Conservation (phyloP, 306 rosid genomes). For the Quercus glauca region DNA sequence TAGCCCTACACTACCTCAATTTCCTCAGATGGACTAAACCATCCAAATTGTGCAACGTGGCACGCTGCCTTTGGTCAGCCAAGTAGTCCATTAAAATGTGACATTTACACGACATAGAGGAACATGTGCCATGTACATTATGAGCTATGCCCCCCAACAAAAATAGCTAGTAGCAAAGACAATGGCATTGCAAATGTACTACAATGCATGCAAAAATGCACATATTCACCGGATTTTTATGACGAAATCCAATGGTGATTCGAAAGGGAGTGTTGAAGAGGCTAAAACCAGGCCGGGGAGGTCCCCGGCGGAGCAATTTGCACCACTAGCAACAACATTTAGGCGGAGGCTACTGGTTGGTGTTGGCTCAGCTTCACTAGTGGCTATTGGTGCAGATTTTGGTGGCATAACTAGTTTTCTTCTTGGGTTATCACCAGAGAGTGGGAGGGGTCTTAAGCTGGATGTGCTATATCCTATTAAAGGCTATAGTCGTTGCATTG, state of each 20-base stretch:
- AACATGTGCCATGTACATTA: background rate
- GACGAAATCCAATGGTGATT: constrained; percentile 29
- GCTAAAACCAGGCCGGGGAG: background rate
- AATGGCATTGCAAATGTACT: constrained; percentile 40
- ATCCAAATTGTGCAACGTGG: background rate
- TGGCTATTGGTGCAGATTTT: constrained; percentile 83
- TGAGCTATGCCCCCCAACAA: background rate
- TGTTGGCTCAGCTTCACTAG: constrained; percentile 70
- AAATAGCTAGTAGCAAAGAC: background rate
- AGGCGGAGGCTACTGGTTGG: constrained; percentile 65
- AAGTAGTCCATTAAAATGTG: background rate
- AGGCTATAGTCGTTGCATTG: constrained; percentile 80
- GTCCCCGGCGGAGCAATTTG: constrained; percentile 56
- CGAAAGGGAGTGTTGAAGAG: constrained; percentile 23
- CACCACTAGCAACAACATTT: constrained; percentile 49
- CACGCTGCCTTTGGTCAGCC: background rate
- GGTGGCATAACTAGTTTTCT: constrained; percentile 73
- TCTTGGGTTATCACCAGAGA: constrained; percentile 65
- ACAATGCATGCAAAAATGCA: constrained; percentile 31
- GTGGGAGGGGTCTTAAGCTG: constrained; percentile 56
- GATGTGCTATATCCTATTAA: constrained; percentile 72
- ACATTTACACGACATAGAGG: background rate
- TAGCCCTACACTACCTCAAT: background rate
- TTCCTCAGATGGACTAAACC: background rate
- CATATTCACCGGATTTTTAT: constrained; percentile 15